phyloP scores from a whole-genome alignment of 2,329 filamentous ascomycete species.

The Falciphora oryzae region DNA sequence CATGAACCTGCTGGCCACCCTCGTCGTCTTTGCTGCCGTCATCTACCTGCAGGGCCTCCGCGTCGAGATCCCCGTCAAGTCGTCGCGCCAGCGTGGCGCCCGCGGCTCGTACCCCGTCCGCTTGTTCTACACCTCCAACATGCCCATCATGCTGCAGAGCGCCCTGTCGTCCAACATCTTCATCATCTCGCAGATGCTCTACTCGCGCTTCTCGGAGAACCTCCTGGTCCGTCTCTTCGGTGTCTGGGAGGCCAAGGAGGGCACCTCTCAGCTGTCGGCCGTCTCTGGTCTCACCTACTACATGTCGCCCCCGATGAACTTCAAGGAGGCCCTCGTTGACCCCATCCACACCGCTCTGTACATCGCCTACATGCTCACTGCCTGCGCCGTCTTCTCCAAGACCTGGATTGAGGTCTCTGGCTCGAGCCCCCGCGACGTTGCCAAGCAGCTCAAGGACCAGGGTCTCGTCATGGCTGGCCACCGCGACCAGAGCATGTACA shows the following conservation, averaged over 20 bases:
- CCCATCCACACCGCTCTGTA: conserved; percentile 95
- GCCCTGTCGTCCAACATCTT: conserved; percentile 98
- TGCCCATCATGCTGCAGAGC: conserved; percentile 99
- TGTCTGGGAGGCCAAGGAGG: conserved; percentile 97
- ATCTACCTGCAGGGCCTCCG: conserved; percentile 99
- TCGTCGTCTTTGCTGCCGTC: conserved; percentile 90
- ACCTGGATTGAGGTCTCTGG: conserved; percentile 99
- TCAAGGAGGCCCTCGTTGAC: conserved; percentile 94
- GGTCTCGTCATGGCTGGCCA: conserved; percentile 99
- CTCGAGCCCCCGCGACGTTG: conserved; percentile 93
- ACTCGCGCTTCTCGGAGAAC: conserved; percentile 98
- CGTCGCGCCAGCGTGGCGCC: conserved; percentile 95
- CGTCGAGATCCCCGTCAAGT: conserved; percentile 99
- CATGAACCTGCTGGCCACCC: conserved; percentile 94
- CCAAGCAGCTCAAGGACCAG: conserved; percentile 99
- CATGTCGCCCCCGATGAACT: conserved; percentile 97
- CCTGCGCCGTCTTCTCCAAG: conserved; percentile 95
- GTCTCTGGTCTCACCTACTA: conserved; percentile 95
- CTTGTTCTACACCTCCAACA: conserved; percentile 99
- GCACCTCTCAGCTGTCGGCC: conserved; percentile 91
- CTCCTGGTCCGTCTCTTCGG: conserved; percentile 94
- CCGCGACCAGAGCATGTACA: conserved; percentile 99
- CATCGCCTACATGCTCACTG: conserved; percentile 95
- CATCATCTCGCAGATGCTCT: conserved; percentile 98
- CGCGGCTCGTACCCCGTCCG: conserved; percentile 97